Conservation (phyloP, 441 rosid genomes). For the Flueggea neowawraea region DNA sequence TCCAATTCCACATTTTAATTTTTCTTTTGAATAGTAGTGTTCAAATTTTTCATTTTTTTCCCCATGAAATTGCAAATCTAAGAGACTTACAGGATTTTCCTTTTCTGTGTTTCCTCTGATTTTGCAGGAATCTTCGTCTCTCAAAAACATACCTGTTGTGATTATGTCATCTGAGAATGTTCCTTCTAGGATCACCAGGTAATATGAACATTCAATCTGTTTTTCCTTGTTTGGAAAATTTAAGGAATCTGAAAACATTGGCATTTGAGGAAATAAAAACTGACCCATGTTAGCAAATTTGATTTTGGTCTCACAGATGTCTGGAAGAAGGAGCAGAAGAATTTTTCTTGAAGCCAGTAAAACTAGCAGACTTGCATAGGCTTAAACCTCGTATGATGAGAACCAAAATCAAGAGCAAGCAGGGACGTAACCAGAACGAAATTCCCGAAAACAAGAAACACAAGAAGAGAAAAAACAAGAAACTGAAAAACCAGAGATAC, state of each 20-base stretch:
- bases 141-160: conserved; percentile 57
- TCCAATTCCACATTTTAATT: no score
- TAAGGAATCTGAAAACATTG: background rate
- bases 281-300: background rate
- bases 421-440: background rate
- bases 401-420: conserved; percentile 39
- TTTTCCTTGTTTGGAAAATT: no score
- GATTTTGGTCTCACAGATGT: conserved; percentile 29
- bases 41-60: no score
- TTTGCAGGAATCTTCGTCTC: conserved; percentile 35
- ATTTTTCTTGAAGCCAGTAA: conserved; percentile 53
- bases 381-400: conserved; percentile 40
- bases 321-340: conserved; percentile 72
- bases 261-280: background rate
- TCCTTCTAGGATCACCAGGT: conserved; percentile 40
- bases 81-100: no score
- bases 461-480: no score
- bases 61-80: no score
- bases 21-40: no score
- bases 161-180: conserved; percentile 62
- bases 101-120: no score
- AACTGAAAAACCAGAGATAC: conserved; percentile 21
- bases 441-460: no score
- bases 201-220: background rate
- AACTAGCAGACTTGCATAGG: conserved; percentile 47